Base-by-base conservation (phyloP, 148 eudicot genomes). In the Chenopodium album region DNA sequence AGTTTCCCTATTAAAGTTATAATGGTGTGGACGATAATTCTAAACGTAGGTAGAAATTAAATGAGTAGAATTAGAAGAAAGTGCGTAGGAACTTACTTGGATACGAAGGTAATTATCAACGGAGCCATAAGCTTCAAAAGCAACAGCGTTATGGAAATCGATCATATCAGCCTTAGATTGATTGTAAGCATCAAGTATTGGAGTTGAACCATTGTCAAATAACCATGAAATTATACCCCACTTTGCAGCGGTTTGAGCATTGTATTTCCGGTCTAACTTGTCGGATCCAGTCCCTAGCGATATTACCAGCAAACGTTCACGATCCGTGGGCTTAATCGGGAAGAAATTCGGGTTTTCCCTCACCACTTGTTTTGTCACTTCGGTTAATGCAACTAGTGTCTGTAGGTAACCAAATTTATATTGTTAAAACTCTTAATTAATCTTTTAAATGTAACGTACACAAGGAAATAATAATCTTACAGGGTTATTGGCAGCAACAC, bases 401-500 rank as follows among this genome's bases (percentile, higher is more conserved):
- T 88, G 84, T 22, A 76, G 11, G 4, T 44, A 44, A 1, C 19
- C 48, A 14, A 52, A 52, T 52, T 52, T 52, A 37, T 37, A 6
- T 37, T 5, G 44, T 37, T 37, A 37, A 37, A 37, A 37, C 44
- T 37, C 44, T 37, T 26, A 26, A 26, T 26, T 26, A 26, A 26
- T 26, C 26, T 26, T 26, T 26, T 26, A 26, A 26, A 26, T 26
- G 26, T 26, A 26, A 26, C 26, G 0, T 26, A 26, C 26, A 26
- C 26, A 26, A 26, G 26, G 26, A 26, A 26, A 26, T 26, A 26
- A 41, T 50, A 67, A 10, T 31, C 73, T 44, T 88, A 92, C 94
- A 73, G 97, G 97, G 77, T 92, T 88, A 85, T 85, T 87, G 71
- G 92, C 94, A 26, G 87, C 93, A 20, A 91, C 81, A 31, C 92